A percentile compares a stretch with the other conserved stretches of the same genome.
These are phyloP conservation scores for Cryptococcus deneoformans DNA, from an alignment of 1,284 basidiomycete genomes.

Conservation along the genomic window DNA sequence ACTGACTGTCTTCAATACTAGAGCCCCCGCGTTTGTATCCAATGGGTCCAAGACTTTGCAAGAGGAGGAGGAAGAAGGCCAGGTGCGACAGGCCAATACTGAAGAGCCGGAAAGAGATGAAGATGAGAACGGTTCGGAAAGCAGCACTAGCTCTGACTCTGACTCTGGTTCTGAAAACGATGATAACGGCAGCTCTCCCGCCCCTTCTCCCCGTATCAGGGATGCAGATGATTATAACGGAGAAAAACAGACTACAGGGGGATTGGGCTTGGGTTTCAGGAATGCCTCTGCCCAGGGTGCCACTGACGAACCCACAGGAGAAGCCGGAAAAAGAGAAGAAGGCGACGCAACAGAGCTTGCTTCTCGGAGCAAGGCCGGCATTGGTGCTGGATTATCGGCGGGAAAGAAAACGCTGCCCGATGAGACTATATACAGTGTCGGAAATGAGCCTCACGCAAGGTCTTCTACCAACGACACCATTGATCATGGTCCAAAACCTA, in stretches of 20 bases:
- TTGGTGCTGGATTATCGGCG: conserved; percentile 11
- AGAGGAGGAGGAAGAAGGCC: conserved; percentile 1
- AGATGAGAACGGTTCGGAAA: conserved; percentile 30
- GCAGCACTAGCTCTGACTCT: neutral
- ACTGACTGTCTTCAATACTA: conserved; percentile 9
- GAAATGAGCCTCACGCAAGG: neutral
- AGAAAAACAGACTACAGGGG: conserved; percentile 14
- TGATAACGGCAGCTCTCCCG: conserved; percentile 19
- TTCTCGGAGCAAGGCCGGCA: neutral
- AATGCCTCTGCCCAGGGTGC: conserved; percentile 8
- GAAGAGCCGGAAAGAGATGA: conserved; percentile 6
- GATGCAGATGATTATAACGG: conserved; percentile 16
- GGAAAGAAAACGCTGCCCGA: neutral
- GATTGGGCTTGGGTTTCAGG: conserved; percentile 19
- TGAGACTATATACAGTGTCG: neutral
- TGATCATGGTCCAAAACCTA: neutral
- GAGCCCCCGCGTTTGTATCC: conserved; percentile 64
- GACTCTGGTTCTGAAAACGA: conserved; percentile 38
- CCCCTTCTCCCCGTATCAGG: conserved; percentile 23
- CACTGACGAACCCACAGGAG: neutral
- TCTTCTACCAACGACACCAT: neutral
- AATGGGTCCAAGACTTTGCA: neutral
- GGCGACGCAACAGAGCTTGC: conserved; percentile 1
- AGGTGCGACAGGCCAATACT: conserved; percentile 3
- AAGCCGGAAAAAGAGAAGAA: conserved; percentile 30